phyloP scores from a whole-genome alignment of 2,329 filamentous ascomycete species.

The Aspergillus thermomutatus region DNA sequence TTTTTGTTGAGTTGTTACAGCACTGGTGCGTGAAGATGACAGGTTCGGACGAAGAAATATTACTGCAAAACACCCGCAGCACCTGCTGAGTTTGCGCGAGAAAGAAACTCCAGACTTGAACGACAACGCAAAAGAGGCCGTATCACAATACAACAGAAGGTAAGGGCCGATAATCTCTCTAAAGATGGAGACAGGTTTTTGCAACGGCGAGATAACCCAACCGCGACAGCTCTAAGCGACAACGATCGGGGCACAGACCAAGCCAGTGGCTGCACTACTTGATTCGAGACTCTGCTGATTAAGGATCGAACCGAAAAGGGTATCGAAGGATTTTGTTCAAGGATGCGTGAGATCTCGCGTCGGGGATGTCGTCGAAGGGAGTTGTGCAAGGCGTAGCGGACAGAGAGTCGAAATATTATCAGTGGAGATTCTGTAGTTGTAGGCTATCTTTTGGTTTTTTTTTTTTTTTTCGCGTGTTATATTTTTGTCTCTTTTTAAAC shows the following conservation, averaged over 20 bases:
- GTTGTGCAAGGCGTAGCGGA: slow-evolving; percentile 13
- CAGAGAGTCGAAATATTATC: slow-evolving; percentile 16
- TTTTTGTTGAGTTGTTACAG: not conserved
- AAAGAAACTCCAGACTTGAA: slow-evolving; percentile 10
- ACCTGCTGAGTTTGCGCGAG: slow-evolving; percentile 62
- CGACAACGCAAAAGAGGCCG: slow-evolving; percentile 1
- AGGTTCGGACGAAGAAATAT: slow-evolving; percentile 38
- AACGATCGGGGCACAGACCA: slow-evolving; percentile 41
- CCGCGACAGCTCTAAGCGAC: slow-evolving; percentile 27
- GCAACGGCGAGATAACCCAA: slow-evolving; percentile 25
- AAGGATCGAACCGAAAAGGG: slow-evolving; percentile 24
- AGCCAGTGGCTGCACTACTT: slow-evolving; percentile 45
- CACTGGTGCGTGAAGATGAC: slow-evolving; percentile 20
- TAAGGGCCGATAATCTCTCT: slow-evolving; percentile 20
- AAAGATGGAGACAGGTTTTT: slow-evolving; percentile 13
- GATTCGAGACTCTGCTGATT: slow-evolving; percentile 23
- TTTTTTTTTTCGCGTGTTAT: not conserved
- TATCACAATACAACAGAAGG: slow-evolving; percentile 9
- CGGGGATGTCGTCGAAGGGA: slow-evolving; percentile 2
- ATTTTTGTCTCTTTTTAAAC: slow-evolving; percentile 20
- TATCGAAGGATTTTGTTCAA: slow-evolving; percentile 17
- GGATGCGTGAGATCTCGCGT: not conserved
- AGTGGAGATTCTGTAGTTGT: slow-evolving; percentile 13
- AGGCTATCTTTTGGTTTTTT: slow-evolving; percentile 17
- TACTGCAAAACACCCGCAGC: slow-evolving; percentile 66